These are phyloP conservation scores for Naganishia kalamii DNA, from an alignment of 768 basidiomycete species.

Conservation along the genomic window DNA sequence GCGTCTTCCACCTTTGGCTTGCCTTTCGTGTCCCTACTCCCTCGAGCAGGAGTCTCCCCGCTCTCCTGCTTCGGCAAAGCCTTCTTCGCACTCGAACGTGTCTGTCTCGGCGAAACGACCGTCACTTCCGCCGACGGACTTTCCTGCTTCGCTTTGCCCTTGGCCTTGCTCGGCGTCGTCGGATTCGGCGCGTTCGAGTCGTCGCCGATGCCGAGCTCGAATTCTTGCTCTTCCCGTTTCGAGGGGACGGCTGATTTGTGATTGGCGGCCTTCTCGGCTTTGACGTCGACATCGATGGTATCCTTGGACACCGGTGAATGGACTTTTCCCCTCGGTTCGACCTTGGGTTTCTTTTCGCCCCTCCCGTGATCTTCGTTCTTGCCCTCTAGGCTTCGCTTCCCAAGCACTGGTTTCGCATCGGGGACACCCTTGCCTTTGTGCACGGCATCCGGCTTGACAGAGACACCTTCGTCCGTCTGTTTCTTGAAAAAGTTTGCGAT, in stretches of 20 bases:
- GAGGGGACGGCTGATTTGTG: not conserved
- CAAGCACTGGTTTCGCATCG: not conserved
- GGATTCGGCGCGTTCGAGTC: constrained; percentile 42
- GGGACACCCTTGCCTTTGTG: not conserved
- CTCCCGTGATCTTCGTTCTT: constrained; percentile 19
- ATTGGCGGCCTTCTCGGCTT: not conserved
- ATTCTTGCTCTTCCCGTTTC: constrained; percentile 27
- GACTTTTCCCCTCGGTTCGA: constrained; percentile 10
- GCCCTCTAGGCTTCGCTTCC: not conserved
- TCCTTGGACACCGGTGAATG: constrained; percentile 25
- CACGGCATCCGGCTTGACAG: not conserved
- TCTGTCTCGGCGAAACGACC: not conserved
- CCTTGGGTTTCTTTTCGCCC: constrained; percentile 15
- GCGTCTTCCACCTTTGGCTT: too few species aligned
- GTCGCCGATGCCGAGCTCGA: constrained; percentile 30
- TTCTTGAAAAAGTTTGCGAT: constrained; percentile 51
- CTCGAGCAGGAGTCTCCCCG: too few species aligned
- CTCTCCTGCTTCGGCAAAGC: not conserved
- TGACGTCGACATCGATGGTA: constrained; percentile 24
- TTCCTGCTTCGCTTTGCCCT: not conserved
- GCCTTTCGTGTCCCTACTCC: too few species aligned
- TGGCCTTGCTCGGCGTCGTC: not conserved
- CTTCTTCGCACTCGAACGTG: not conserved
- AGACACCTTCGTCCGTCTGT: constrained; percentile 26
- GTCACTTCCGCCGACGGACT: not conserved